phyloP scores from a whole-genome alignment of 345 rosid genomes.

The Aquilaria sinensis region DNA sequence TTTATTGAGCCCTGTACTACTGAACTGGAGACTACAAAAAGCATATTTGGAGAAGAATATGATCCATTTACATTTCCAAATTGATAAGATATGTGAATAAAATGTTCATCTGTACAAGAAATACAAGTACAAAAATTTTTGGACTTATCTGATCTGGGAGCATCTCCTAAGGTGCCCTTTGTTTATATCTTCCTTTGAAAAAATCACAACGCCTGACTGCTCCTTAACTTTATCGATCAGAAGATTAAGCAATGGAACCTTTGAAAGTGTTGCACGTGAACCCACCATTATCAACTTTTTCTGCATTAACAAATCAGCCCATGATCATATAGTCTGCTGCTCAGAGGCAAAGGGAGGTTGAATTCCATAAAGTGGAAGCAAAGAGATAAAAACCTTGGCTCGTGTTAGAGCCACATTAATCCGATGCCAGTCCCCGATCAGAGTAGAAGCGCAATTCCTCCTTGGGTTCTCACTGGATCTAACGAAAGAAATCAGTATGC shows the following conservation, averaged over 20 bases:
- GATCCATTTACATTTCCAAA: background rate
- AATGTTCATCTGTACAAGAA: too few species aligned
- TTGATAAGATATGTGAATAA: too few species aligned
- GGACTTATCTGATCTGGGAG: constrained; percentile 13
- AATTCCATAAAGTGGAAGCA: background rate
- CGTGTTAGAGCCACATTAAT: constrained; percentile 91
- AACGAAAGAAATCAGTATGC: constrained; percentile 84
- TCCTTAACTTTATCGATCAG: constrained; percentile 65
- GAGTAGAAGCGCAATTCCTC: constrained; percentile 42
- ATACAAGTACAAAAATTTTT: background rate
- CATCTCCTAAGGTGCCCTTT: constrained; percentile 24
- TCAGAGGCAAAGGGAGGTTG: background rate
- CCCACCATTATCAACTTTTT: constrained; percentile 95
- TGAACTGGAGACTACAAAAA: too few species aligned
- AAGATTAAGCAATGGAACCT: constrained; percentile 74
- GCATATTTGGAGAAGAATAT: background rate
- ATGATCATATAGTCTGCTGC: background rate
- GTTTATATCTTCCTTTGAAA: constrained; percentile 33
- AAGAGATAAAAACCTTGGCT: constrained; percentile 54
- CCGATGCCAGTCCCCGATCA: constrained; percentile 97
- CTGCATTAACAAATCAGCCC: constrained; percentile 26
- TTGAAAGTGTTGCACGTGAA: constrained; percentile 67
- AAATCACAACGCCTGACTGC: constrained; percentile 53
- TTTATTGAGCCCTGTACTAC: background rate
- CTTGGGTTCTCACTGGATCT: constrained; percentile 64